phyloP scores from a whole-genome alignment of 2,329 filamentous ascomycete genomes.

The Plectosphaerella plurivora region DNA sequence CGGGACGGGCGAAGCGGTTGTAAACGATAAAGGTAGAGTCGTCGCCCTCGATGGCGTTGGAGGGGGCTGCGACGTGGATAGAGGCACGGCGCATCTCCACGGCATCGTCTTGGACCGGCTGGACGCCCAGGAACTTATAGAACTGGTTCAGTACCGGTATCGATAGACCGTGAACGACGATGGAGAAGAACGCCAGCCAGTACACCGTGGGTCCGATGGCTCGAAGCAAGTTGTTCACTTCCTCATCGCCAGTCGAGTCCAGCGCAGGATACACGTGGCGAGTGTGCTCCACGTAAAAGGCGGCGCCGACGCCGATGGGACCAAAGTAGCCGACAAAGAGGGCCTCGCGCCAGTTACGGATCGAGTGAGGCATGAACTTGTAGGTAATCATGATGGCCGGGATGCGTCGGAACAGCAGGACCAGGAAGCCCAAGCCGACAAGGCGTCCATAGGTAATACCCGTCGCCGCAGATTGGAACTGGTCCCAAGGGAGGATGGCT shows the following conservation, averaged over 20 bases:
- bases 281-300: slow-evolving; percentile 63
- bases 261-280: slow-evolving; percentile 33
- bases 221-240: slow-evolving; percentile 26
- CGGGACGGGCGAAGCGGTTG: slow-evolving; percentile 41
- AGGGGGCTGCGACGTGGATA: slow-evolving; percentile 26
- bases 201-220: slow-evolving; percentile 34
- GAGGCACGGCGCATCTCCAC: slow-evolving; percentile 31
- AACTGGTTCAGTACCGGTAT: slow-evolving; percentile 36
- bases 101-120: slow-evolving; percentile 37
- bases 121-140: slow-evolving; percentile 31
- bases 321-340: slow-evolving; percentile 66
- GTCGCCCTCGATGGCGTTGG: slow-evolving; percentile 33
- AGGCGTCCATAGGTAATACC: slow-evolving; percentile 48
- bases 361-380: slow-evolving; percentile 48
- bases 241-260: slow-evolving; percentile 21
- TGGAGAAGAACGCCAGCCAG: slow-evolving; percentile 34
- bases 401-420: slow-evolving; percentile 51
- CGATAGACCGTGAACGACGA: slow-evolving; percentile 41
- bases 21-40: slow-evolving; percentile 35
- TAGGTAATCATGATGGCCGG: slow-evolving; percentile 50
- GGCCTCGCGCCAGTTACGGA: slow-evolving; percentile 51
- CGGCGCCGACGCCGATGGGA: slow-evolving; percentile 70
- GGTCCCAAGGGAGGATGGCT: slow-evolving; percentile 47
- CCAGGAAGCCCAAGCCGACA: slow-evolving; percentile 45
- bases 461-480: slow-evolving; percentile 48